A percentile compares a stretch with the other conserved stretches of the same genome.
These are phyloP conservation scores for Populus tomentosa DNA, from an alignment of 441 rosid genomes.

Conservation along the genomic window DNA sequence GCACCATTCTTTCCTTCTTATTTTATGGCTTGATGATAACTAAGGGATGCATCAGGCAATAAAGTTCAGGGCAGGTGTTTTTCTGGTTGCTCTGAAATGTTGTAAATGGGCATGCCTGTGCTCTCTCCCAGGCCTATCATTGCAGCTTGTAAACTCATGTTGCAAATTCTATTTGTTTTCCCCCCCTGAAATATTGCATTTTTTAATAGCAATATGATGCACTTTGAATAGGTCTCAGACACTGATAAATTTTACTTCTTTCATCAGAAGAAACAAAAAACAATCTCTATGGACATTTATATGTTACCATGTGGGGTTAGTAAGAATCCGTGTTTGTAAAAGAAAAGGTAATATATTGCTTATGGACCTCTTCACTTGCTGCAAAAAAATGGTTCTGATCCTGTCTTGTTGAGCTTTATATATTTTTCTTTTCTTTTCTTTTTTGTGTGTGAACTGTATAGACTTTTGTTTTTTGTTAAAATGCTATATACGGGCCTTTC, in stretches of 20 bases:
- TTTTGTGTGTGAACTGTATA: background rate
- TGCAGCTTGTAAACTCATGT: background rate
- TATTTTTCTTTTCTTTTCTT: no score
- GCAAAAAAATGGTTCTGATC: background rate
- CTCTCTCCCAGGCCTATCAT: background rate
- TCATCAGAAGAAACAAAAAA: background rate
- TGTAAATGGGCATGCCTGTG: background rate
- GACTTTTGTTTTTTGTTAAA: background rate
- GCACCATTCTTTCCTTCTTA: background rate
- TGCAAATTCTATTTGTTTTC: background rate
- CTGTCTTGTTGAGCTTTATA: background rate
- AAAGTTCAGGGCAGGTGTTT: background rate
- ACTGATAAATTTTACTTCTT: background rate
- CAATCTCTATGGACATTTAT: background rate
- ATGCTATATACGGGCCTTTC: no score
- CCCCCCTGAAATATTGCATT: background rate
- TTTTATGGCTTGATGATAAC: background rate
- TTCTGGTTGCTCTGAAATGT: background rate
- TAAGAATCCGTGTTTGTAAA: background rate
- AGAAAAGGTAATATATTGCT: no score
- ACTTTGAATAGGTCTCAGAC: background rate
- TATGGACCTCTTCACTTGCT: background rate
- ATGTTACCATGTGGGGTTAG: background rate
- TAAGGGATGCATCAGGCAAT: background rate
- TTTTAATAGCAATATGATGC: no score